Base-by-base conservation (phyloP, 257 asterid genomes). In the Agastache rugosa region DNA sequence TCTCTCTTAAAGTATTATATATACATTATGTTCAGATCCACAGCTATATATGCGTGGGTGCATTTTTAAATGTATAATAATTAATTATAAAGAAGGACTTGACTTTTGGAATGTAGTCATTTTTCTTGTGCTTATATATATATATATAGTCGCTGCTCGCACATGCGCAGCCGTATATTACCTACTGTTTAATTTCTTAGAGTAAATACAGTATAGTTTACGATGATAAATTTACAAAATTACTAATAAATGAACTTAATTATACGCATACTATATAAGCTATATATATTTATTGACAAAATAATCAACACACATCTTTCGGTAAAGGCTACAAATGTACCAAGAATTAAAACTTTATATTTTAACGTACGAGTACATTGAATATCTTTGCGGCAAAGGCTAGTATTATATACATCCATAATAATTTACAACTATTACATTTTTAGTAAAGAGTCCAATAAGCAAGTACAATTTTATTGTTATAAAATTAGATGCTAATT, bases 101-200 rank as follows among this genome's bases (percentile, higher is more conserved):
- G 78, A 74, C 78, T 74, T 74, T 74, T 74, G 48, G 37, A 41
- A 50, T 35, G 11, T 71, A 71, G 44, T 71, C 76, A 15, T 48
- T 3, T 22, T 41, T 37, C 54, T 69, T 35, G 23, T 14, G 55
- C n/a, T 16, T 6, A 16, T 45, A 7, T 15, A 16, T 45, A 11
- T 45, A 16, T 47, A 0, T 5, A 5, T 15, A 47, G 8, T 47
- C 53, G 5, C 19, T 4, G 15, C 19, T 47, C 10, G 10, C 41
- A 4, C 14, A 42, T 42, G 48, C 14, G 48, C 14, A 42, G 47
- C 47, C 47, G 47, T 42, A 29, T 29, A 29, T 29, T 29, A 29
- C 39, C 39, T 5, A 35, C 7, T 35, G 39, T 1, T 35, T n/a
- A n/a, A n/a, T n/a, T n/a, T 35, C 8, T 35, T 35, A 35, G 39